Percentiles rank a stretch among this genome's conserved stretches.
Conservation (phyloP, 495 filamentous ascomycete species). For the Penicillium subrubescens region DNA sequence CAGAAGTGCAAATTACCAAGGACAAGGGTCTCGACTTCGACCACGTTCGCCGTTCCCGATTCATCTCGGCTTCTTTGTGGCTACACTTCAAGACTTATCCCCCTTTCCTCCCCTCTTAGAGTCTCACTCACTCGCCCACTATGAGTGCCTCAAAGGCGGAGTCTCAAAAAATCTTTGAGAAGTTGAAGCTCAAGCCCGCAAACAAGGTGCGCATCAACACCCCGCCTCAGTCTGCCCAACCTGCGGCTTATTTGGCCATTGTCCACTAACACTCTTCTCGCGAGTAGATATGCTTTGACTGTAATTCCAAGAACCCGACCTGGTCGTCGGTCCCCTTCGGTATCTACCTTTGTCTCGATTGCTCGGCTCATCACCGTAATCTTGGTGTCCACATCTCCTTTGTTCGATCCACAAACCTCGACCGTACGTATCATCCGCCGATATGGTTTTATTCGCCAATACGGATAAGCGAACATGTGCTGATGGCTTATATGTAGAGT, state of each 20-base stretch:
- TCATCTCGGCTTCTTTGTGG: constrained; percentile 23
- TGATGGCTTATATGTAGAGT: constrained; percentile 62
- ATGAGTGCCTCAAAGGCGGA: constrained; percentile 93
- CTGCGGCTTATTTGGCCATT: constrained; percentile 18
- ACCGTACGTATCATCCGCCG: constrained; percentile 68
- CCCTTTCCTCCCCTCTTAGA: constrained; percentile 8
- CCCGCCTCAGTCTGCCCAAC: constrained; percentile 24
- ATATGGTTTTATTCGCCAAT: neutral
- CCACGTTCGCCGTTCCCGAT: constrained; percentile 35
- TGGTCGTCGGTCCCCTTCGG: constrained; percentile 97
- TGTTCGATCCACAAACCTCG: constrained; percentile 95
- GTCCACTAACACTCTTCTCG: constrained; percentile 24
- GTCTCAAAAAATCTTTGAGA: constrained; percentile 97
- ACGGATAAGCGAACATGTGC: neutral
- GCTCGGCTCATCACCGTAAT: constrained; percentile 89
- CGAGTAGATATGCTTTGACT: constrained; percentile 91
- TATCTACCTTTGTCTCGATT: constrained; percentile 98
- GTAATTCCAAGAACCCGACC: constrained; percentile 92
- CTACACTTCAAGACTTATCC: constrained; percentile 13
- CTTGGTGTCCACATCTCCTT: constrained; percentile 95
- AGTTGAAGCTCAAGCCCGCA: constrained; percentile 87
- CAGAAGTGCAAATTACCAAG: constrained; percentile 25
- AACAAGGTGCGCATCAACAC: constrained; percentile 72
- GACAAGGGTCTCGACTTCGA: constrained; percentile 21
- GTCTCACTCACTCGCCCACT: constrained; percentile 30